These are phyloP conservation scores for Keqinozyma sinolaborantium DNA, from an alignment of 1,139 yeast genomes.

Conservation along the genomic window DNA sequence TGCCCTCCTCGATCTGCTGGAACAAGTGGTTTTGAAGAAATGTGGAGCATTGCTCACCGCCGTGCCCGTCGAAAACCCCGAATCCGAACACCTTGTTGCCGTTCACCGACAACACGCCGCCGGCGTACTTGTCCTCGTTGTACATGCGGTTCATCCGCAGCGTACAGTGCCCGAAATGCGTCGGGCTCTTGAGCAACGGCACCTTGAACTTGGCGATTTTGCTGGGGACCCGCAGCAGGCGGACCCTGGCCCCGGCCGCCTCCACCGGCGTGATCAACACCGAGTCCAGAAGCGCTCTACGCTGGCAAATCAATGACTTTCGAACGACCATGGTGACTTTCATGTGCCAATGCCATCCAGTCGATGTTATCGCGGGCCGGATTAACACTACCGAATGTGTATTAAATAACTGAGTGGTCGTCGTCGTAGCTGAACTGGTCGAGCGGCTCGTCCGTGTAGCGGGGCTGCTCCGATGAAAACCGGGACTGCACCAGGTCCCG, in stretches of 20 bases:
- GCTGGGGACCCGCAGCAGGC: constrained; percentile 4
- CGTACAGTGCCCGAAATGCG: constrained; percentile 76
- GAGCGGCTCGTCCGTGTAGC: constrained; percentile 6
- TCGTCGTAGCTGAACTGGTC: constrained; percentile 8
- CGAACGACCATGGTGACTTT: too few relatives aligned
- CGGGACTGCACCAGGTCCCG: constrained; percentile 1
- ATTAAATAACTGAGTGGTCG: constrained; percentile 4
- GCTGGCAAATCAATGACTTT: too few relatives aligned
- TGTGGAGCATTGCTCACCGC: constrained; percentile 72
- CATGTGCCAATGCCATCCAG: too few relatives aligned
- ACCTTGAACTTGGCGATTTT: constrained; percentile 33
- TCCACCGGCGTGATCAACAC: neutral
- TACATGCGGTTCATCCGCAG: constrained; percentile 71
- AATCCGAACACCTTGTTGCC: constrained; percentile 49
- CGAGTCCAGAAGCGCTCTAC: neutral
- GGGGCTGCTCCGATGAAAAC: neutral
- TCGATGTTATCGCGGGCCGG: neutral
- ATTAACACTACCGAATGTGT: constrained; percentile 2
- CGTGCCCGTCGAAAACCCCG: constrained; percentile 90
- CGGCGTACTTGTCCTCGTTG: constrained; percentile 79
- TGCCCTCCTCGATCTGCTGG: constrained; percentile 48
- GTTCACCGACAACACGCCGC: constrained; percentile 47
- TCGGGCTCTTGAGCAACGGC: constrained; percentile 64
- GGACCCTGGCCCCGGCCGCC: neutral
- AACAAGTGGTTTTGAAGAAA: constrained; percentile 56